Conservation (phyloP, 2,329 filamentous ascomycete genomes). For the Ophiobolus disseminans region DNA sequence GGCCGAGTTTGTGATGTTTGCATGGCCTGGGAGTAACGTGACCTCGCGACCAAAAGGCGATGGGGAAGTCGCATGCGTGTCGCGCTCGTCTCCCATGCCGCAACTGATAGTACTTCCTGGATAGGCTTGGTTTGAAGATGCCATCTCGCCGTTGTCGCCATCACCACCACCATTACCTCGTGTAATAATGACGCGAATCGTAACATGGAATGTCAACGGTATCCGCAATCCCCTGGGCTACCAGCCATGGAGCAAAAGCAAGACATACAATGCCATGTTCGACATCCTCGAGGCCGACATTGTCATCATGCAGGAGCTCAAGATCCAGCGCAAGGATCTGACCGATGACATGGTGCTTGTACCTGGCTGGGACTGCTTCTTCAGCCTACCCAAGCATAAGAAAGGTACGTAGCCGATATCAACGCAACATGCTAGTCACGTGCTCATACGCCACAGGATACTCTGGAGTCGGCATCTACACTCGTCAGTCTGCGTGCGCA, state of each 20-base stretch:
- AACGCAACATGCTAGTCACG: constrained; percentile 3
- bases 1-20: constrained; percentile 31
- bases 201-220: constrained; percentile 63
- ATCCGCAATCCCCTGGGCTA: constrained; percentile 63
- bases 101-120: neutral
- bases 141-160: constrained; percentile 9
- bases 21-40: constrained; percentile 24
- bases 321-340: constrained; percentile 92
- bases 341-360: constrained; percentile 95
- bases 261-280: constrained; percentile 76
- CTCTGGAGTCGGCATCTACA: constrained; percentile 94
- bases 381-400: constrained; percentile 90
- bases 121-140: constrained; percentile 7
- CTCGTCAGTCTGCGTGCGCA: constrained; percentile 81
- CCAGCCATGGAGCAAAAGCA: constrained; percentile 58
- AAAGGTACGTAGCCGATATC: constrained; percentile 67
- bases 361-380: constrained; percentile 94
- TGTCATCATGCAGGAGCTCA: constrained; percentile 92
- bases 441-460: constrained; percentile 68
- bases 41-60: constrained; percentile 29
- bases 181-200: constrained; percentile 80
- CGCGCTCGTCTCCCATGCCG: constrained; percentile 19
- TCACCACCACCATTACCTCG: constrained; percentile 7
- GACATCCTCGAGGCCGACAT: constrained; percentile 91
- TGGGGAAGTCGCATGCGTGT: constrained; percentile 16